Base-by-base conservation (phyloP, 2,329 filamentous ascomycete species). In the Fusarium sp. region DNA sequence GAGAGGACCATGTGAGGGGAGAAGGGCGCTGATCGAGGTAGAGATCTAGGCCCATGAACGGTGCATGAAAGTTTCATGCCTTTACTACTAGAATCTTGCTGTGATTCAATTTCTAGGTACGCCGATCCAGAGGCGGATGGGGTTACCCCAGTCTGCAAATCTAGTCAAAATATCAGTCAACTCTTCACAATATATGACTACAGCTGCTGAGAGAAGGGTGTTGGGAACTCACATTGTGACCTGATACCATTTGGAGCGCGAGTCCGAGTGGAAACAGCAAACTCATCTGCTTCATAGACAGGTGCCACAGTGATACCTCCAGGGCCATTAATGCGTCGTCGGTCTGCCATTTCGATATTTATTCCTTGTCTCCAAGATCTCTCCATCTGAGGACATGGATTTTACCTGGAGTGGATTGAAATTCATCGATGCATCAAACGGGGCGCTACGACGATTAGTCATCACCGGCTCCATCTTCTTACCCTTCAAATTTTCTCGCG, bases 101-200 rank as follows among this genome's bases (percentile, higher is more conserved):
- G 86, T 73, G 82, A 84, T 76, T 88, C 88, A 54, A 92, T 83
- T 78, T 93, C 94, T 60, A 95, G 86, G 80, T 95, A 99, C 60
- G 96, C 94, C 23, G 95, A 98, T 19, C 96, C 96, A 54, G 94
- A 96, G 18, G 96, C 96, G 19, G 95, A 97, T 23, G 96, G 95
- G 1, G 96, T 95, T 9, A 98, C 89, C 29, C 94, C 94, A 14
- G 95, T 98, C 81, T 96, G 94, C 48, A 98, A 86, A 80, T 95
- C 94, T 97, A 72, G 23, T 58, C 55, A 49, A 73, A 48, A 76
- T 55, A 77, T 78, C 58, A 77, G 73, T 52, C 12, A 38, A 27
- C 35, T 23, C 37, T 63, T 64, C 42, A 64, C 18, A n/a, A 19
- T 23, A 45, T 37, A 41, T 21, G 49, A 35, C n/a, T 31, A 29